Evolutionary conservation across 306 rosid species (phyloP), one percentile per base, ranked within the genome.

Genomic region (Boehmeria nivea): DNA sequence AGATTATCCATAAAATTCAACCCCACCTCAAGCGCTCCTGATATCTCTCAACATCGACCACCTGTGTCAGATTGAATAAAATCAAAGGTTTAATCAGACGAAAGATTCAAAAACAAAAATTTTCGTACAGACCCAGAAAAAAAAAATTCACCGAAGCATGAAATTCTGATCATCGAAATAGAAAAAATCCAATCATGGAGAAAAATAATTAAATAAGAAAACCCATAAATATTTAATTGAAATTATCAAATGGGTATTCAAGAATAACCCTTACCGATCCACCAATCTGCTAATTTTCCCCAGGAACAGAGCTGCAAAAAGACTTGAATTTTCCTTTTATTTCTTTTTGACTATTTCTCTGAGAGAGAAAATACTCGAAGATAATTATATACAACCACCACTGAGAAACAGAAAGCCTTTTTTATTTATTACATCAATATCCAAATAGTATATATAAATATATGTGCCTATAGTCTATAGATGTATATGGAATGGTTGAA

Each of bases 1-100:
- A 88, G 48, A 69, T 65, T 71, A 78, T 78, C 96, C 96, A 88
- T 88, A 24, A 57, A 64, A 58, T 80, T 72, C 67, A 66, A 64
- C 75, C 60, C 76, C 62, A 43, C 67, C 71, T 80, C 77, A 76
- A 65, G 65, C 70, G 57, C 70, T 74, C 63, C 65, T 56, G 40
- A 58, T 60, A 24, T 63, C 65, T 66, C 49, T 66, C 78, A 79
- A 74, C 94, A 84, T 84, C 75, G 55, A 82, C 69, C 75, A 68
- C 68, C 49, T 53, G 53, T 40, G 57, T 28, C 68, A 45, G 55
- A 8, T 2, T 38, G 40, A 42, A 37, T 2, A 67, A 20, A 68
- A 42, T 50, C 44, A 69, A 42, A 40, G 43, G 56, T 56, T 27
- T 17, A 51, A 54, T 54, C 56, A 63, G 23, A 25, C 44, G n/a